Evolutionary conservation across 129 eudicot genomes (phyloP), one percentile per base, ranked within the genome.

Genomic region (Lonicera japonica): DNA sequence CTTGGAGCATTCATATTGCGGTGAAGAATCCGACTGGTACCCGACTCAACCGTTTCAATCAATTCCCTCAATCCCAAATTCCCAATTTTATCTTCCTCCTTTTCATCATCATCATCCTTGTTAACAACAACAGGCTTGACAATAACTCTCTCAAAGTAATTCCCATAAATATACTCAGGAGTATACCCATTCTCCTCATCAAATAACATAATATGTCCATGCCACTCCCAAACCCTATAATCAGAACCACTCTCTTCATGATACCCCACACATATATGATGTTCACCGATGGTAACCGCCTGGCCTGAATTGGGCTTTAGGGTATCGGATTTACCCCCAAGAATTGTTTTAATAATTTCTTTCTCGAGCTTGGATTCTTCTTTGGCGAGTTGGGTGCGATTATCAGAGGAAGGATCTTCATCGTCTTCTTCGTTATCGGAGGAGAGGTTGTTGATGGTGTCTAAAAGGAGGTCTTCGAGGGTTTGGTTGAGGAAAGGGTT

Each of bases 161-260:
- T 89, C 73, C 97, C 97, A 56, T 89, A 89, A 10, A 89, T 85
- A 80, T 89, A 89, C 82, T 89, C 97, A 4, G 90, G 97, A 43
- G 75, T 70, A 69, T 85, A 89, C 66, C 88, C 95, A 25, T 85
- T 80, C 58, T 85, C 95, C 60, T 85, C 96, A 75, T 89, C 95
- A 68, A 89, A 89, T 79, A 88, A 45, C 96, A 89, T 89, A 8
- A 89, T 80, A 78, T 89, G 96, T 19, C 96, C 96, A 57, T 89
- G 97, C 95, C 97, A 89, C 67, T 89, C 97, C 97, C 95, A 89
- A 0, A 89, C 97, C 79, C 97, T 83, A 58, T 89, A 86, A 66
- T 83, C 95, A 20, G 95, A 85, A 21, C 75, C 95, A 5, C 65
- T 23, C 16, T 89, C 97, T 66, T 75, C 73, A 60, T 89, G 97